Evolutionary conservation across 2,329 filamentous ascomycete genomes (phyloP).

Genomic region (Xylaria polymorpha): DNA sequence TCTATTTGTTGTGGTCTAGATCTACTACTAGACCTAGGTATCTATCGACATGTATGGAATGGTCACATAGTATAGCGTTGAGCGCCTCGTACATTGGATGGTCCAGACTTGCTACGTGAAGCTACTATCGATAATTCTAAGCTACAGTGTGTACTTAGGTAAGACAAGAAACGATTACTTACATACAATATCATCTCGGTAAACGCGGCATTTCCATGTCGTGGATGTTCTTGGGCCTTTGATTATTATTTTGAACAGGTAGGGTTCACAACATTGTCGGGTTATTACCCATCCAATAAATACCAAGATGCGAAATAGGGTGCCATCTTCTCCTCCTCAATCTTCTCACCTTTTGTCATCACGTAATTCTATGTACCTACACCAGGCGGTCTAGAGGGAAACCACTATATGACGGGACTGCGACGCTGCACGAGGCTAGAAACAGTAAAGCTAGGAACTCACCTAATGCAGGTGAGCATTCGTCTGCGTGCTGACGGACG

Average conservation of each 20-base stretch:
- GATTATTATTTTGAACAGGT: not conserved
- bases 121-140: not conserved
- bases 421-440: constrained; percentile 29
- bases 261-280: not conserved
- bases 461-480: constrained; percentile 37
- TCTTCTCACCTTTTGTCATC: not conserved
- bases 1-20: not conserved
- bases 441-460: constrained; percentile 22
- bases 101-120: no score
- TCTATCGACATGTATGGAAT: not conserved
- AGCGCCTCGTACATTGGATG: no score
- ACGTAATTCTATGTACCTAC: not conserved
- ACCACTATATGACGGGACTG: constrained; percentile 4
- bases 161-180: not conserved
- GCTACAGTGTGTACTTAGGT: not conserved
- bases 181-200: not conserved
- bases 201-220: not conserved
- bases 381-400: constrained; percentile 28
- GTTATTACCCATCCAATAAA: not conserved
- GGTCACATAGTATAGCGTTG: no score
- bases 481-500: constrained; percentile 16
- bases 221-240: not conserved
- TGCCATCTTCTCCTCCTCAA: not conserved
- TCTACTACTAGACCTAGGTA: not conserved
- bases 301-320: not conserved